These are phyloP conservation scores for Eragrostis curvula DNA, from an alignment of 176 grass and related monocot species.

Conservation along the genomic window DNA sequence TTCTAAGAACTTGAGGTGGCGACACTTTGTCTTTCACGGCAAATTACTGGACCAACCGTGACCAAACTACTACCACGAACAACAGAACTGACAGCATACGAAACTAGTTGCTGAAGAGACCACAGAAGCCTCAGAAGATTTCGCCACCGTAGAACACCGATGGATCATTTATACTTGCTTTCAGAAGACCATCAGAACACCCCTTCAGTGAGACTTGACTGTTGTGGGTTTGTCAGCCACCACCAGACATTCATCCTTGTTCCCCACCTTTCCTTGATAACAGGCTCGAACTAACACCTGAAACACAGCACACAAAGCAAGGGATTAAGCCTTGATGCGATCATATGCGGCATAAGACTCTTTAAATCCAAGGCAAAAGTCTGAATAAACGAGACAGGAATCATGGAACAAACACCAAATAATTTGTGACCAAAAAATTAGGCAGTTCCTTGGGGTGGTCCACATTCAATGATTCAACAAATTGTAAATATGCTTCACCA, in stretches of 20 bases:
- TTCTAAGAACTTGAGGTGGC: neutral
- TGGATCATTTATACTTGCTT: constrained; percentile 25
- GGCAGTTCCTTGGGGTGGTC: too few species aligned
- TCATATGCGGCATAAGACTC: too few species aligned
- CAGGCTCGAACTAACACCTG: neutral
- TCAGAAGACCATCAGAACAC: neutral
- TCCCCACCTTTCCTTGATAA: neutral
- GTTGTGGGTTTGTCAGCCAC: neutral
- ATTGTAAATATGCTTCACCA: too few species aligned
- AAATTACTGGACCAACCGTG: too few species aligned
- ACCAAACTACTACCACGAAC: neutral
- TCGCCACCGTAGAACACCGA: neutral
- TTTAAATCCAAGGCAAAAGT: too few species aligned
- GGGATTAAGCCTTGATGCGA: neutral
- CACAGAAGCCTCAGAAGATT: neutral
- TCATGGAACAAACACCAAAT: too few species aligned
- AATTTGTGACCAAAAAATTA: too few species aligned
- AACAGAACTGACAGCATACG: neutral
- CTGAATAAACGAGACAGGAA: too few species aligned
- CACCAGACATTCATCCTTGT: constrained; percentile 4
- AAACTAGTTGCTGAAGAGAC: neutral
- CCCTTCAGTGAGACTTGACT: constrained; percentile 24
- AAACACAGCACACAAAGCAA: neutral
- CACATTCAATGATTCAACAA: too few species aligned
- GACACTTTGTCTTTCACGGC: neutral